Conservation (phyloP, 2,329 filamentous ascomycete species). For the Cladophialophora immunda region DNA sequence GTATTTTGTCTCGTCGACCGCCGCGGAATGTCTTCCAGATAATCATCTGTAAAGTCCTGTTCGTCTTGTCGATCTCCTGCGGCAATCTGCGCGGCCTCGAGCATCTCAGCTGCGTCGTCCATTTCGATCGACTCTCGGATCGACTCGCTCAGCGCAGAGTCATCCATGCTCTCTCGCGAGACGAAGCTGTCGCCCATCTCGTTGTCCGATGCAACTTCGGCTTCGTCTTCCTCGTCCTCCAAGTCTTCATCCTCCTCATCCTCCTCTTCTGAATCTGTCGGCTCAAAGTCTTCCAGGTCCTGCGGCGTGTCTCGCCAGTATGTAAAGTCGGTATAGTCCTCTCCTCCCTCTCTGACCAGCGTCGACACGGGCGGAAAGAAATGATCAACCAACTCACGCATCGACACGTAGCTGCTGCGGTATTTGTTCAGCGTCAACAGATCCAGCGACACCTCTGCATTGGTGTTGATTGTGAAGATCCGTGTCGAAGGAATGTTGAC, state of each 20-base stretch:
- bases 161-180: constrained; percentile 60
- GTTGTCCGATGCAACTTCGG: constrained; percentile 50
- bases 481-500: constrained; percentile 93
- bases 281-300: constrained; percentile 87
- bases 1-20: constrained; percentile 8
- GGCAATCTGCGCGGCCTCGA: constrained; percentile 29
- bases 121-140: constrained; percentile 57
- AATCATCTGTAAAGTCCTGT: constrained; percentile 37
- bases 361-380: constrained; percentile 94
- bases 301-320: constrained; percentile 91
- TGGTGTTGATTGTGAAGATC: constrained; percentile 99
- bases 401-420: constrained; percentile 95
- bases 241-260: constrained; percentile 58
- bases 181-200: constrained; percentile 66
- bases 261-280: constrained; percentile 73
- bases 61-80: constrained; percentile 40
- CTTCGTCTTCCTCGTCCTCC: constrained; percentile 55
- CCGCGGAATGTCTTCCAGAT: constrained; percentile 30
- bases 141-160: constrained; percentile 56
- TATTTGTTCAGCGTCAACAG: constrained; percentile 90
- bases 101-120: constrained; percentile 32
- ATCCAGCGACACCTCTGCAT: constrained; percentile 93
- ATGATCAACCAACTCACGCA: constrained; percentile 96
- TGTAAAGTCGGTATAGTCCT: constrained; percentile 95
- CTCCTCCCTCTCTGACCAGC: constrained; percentile 85